A percentile compares a stretch with the other conserved stretches of the same genome.
Conservation (phyloP, 495 filamentous ascomycete genomes). For the Chaetomium cochliodes region DNA sequence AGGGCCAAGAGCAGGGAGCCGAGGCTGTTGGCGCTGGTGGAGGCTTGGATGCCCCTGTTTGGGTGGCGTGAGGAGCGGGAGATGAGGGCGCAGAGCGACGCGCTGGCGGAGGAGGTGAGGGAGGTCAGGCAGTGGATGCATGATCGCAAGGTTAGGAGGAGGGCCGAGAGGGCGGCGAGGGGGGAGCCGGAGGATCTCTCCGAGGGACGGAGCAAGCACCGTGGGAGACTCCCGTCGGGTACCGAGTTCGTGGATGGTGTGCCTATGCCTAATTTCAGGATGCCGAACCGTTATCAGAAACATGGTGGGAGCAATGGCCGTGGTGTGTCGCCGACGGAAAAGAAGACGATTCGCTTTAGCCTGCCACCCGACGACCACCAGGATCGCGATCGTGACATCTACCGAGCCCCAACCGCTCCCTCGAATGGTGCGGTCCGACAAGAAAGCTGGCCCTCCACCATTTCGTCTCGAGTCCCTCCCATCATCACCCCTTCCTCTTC, state of each 20-base stretch:
- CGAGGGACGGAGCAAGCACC: background rate
- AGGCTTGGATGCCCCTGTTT: conserved; percentile 42
- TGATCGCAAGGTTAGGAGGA: conserved; percentile 19
- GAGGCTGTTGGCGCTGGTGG: conserved; percentile 37
- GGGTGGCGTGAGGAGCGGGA: background rate
- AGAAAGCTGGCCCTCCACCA: background rate
- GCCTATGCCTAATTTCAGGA: background rate
- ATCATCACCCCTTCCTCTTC: too few relatives aligned
- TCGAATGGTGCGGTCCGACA: background rate
- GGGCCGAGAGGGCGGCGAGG: background rate
- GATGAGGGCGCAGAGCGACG: background rate
- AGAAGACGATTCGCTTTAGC: background rate
- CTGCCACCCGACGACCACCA: background rate
- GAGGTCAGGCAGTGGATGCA: conserved; percentile 1
- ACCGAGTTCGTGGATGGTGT: background rate
- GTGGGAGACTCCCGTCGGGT: background rate
- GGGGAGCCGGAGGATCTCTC: background rate
- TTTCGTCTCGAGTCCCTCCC: background rate
- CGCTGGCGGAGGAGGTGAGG: background rate
- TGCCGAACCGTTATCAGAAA: background rate
- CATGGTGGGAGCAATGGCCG: background rate
- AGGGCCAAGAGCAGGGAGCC: conserved; percentile 35
- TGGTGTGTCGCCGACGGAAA: background rate
- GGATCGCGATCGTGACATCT: background rate
- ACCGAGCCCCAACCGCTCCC: background rate